Evolutionary conservation across 2,329 filamentous ascomycete species (phyloP), one percentile per base, ranked within the genome.

Genomic region (Cordyceps cateniannulata): DNA sequence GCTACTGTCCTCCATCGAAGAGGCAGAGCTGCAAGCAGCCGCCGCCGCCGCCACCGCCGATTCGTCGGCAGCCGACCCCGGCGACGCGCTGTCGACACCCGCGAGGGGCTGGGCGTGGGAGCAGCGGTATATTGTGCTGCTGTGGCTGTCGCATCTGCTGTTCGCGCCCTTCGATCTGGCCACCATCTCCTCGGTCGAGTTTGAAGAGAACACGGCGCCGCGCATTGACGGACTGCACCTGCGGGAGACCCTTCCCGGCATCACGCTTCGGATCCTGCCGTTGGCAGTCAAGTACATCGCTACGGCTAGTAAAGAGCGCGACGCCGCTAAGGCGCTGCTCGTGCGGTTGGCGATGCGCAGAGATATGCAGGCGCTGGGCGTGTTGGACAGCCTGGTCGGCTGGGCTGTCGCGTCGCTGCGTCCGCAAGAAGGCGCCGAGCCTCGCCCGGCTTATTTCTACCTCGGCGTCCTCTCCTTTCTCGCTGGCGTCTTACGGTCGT

Each of bases 81-180:
- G 22, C 35, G 56, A 56, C 16, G 16, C 18, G 47, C 40, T 52
- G 20, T 60, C 64, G 7, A 45, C 29, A 53, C 61, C 62, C 1
- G 54, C 62, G 0, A 66, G 67, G 6, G 61, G 67, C 25, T 85
- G 89, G 80, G 80, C 81, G 1, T 99, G 95, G 95, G 88, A 96
- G 71, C 90, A 97, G 73, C 83, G 90, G 59, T 98, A 97, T 69
- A 79, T 97, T 20, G 85, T 93, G 48, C 78, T 98, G 5, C 79
- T 96, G 10, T 99, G 95, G 95, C 82, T 93, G 32, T 90, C 89
- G 1, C 89, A 95, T 73, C 77, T 95, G 18, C 79, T 93, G 62
- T 81, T 93, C 35, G 91, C 91, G 1, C 95, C 95, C 0, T 99
- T 99, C 73, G 93, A 97, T 68, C 78, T 99, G 57, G 83, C 87